phyloP scores from a whole-genome alignment of 352 stramenopile species.

The Globisporangium nagaii region DNA sequence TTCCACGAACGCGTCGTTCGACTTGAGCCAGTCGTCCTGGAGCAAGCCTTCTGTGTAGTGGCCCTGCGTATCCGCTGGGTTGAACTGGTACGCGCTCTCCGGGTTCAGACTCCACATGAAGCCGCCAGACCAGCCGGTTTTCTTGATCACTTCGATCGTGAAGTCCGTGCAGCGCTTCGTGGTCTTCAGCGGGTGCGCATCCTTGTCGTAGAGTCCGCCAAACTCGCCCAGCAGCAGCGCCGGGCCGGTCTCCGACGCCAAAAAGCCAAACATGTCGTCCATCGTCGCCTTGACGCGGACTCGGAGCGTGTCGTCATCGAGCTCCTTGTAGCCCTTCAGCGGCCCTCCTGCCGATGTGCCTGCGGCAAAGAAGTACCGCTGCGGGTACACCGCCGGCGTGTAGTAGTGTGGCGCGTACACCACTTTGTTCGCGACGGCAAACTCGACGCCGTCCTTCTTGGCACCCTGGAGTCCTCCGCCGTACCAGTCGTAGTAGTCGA shows the following conservation, averaged over 20 bases:
- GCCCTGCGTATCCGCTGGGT: constrained; percentile 21
- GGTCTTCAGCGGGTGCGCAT: constrained; percentile 24
- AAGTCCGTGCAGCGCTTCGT: constrained; percentile 26
- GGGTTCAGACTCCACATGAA: constrained; percentile 36
- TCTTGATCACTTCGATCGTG: constrained; percentile 22
- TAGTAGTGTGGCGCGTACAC: constrained; percentile 37
- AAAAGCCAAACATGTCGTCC: constrained; percentile 35
- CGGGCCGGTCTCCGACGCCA: constrained; percentile 14
- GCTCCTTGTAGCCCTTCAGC: constrained; percentile 20
- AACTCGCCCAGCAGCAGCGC: constrained; percentile 30
- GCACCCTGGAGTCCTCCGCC: constrained; percentile 26
- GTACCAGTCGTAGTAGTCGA: constrained; percentile 35
- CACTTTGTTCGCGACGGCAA: constrained; percentile 19
- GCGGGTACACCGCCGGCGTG: constrained; percentile 24
- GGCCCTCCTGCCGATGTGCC: constrained; percentile 6
- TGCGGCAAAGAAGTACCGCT: constrained; percentile 20
- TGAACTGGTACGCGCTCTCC: constrained; percentile 33
- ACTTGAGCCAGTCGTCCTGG: constrained; percentile 18
- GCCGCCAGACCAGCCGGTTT: constrained; percentile 24
- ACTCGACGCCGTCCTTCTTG: constrained; percentile 14
- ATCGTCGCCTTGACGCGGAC: constrained; percentile 19
- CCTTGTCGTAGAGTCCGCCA: constrained; percentile 22
- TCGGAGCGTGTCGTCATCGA: constrained; percentile 17
- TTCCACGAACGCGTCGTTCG: constrained; percentile 20
- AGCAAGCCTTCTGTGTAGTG: constrained; percentile 20